Evolutionary conservation across 2,329 filamentous ascomycete genomes (phyloP), one percentile per base, ranked within the genome.

Genomic region (Orbilia javanica): DNA sequence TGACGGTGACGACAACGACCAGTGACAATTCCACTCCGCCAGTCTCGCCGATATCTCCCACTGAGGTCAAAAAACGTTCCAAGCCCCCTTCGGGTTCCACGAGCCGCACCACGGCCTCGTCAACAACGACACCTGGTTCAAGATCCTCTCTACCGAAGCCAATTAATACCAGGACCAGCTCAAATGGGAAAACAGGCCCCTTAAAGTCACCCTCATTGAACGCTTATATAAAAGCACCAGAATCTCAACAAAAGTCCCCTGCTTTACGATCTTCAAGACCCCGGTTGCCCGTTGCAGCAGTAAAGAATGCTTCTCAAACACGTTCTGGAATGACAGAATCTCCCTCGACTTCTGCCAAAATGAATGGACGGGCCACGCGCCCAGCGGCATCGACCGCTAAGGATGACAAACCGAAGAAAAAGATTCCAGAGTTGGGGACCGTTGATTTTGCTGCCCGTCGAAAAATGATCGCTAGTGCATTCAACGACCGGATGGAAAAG

Each of bases 401-500:
- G 83, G 74, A 82, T 71, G 77, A 77, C 82, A 60, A 82, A 83
- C 66, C 83, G 83, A 77, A 85, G 85, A 79, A 86, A 85, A 81
- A 81, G 80, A 86, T 88, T 36, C 88, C 88, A n/a, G 88, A 89
- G 81, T 81, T 94, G 74, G 91, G 91, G 0, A 91, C 91, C 76
- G 92, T 96, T 65, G 93, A 97, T 84, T 96, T 96, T 83, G 93
- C 92, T 76, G 92, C 93, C 80, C 89, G 93, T 63, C 88, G 94
- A 81, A 91, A 93, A 82, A 90, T 90, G 78, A 96, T 97, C 81
- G 91, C 94, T 81, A 89, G 93, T 71, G 93, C 93, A 13, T 95
- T 96, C 83, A 94, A 90, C 81, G 93, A 92, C 83, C 93, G 92
- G n/a, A 90, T 96, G 57, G 89, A 91, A 31, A 78, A 79, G 91